Base-by-base conservation (phyloP, 257 asterid species). In the Thymus mandschuricus region DNA sequence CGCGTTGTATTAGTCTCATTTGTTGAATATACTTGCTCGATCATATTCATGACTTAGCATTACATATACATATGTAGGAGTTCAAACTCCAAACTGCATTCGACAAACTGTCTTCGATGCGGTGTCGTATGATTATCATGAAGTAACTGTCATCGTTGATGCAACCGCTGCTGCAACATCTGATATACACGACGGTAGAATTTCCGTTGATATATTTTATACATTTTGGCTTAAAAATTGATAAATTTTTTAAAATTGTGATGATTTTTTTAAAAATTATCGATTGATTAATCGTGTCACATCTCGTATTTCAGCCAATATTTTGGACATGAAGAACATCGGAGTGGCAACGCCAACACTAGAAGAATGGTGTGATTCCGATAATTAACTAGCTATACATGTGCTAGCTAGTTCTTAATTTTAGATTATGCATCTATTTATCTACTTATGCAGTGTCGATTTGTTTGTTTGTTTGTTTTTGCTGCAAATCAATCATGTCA, bases 1-100 rank as follows among this genome's bases (percentile, higher is more conserved):
- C n/a, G n/a, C n/a, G n/a, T n/a, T n/a, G n/a, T n/a, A n/a, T n/a
- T n/a, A n/a, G n/a, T n/a, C n/a, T n/a, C n/a, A n/a, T n/a, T n/a
- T n/a, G n/a, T n/a, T n/a, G n/a, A n/a, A n/a, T n/a, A n/a, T n/a
- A n/a, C n/a, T n/a, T n/a, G n/a, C 52, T 46, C 10, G 5, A 43
- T 43, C 46, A 43, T 43, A 43, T 41, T n/a, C n/a, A n/a, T n/a
- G n/a, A 2, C 10, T 2, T 48, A 2, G 54, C 21, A 71, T n/a
- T n/a, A n/a, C n/a, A n/a, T n/a, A n/a, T n/a, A n/a, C n/a, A n/a
- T n/a, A n/a, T n/a, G n/a, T n/a, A 93, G 97, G 98, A 67, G 96
- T 93, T 70, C 98, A 90, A 84, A 90, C 97, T 66, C 98, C 98
- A n/a, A n/a, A n/a, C n/a, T n/a, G n/a, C n/a, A n/a, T n/a, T n/a